These are phyloP conservation scores for Trichomonascus vanleenenianus DNA, from an alignment of 805 yeast genomes.

Conservation along the genomic window DNA sequence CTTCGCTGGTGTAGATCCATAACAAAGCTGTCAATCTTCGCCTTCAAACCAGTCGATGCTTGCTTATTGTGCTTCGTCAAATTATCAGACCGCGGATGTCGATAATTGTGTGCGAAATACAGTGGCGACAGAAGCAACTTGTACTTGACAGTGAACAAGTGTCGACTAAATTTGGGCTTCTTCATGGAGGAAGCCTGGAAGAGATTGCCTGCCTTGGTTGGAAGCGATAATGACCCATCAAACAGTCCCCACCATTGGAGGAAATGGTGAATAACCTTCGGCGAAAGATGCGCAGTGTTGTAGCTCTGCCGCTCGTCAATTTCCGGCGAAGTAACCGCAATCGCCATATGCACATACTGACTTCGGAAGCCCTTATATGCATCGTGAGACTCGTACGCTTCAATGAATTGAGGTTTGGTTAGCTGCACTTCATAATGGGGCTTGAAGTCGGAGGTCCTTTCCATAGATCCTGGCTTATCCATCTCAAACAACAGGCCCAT, in stretches of 20 bases:
- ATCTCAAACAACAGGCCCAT: constrained; percentile 69
- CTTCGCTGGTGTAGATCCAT: constrained; percentile 61
- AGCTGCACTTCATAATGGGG: constrained; percentile 60
- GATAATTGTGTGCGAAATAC: constrained; percentile 64
- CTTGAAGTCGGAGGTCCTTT: constrained; percentile 40
- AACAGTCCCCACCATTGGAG: constrained; percentile 82
- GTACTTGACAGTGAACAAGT: constrained; percentile 71
- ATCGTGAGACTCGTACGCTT: constrained; percentile 52
- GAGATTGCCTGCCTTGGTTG: constrained; percentile 66
- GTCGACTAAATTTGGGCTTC: constrained; percentile 58
- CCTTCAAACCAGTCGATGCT: constrained; percentile 60
- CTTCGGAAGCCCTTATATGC: constrained; percentile 77
- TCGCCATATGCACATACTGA: constrained; percentile 68
- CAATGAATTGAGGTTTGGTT: constrained; percentile 46
- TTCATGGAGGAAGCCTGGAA: constrained; percentile 33
- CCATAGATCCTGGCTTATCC: constrained; percentile 37
- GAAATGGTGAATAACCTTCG: constrained; percentile 59
- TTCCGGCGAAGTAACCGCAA: constrained; percentile 32
- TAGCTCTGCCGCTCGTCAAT: constrained; percentile 29
- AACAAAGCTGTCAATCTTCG: constrained; percentile 44
- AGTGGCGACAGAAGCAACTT: constrained; percentile 66
- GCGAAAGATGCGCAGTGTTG: constrained; percentile 73
- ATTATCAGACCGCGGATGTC: constrained; percentile 37
- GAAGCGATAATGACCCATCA: constrained; percentile 69
- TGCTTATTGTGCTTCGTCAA: constrained; percentile 36